Evolutionary conservation across 129 eudicot genomes (phyloP).

Genomic region (Lonicera japonica): DNA sequence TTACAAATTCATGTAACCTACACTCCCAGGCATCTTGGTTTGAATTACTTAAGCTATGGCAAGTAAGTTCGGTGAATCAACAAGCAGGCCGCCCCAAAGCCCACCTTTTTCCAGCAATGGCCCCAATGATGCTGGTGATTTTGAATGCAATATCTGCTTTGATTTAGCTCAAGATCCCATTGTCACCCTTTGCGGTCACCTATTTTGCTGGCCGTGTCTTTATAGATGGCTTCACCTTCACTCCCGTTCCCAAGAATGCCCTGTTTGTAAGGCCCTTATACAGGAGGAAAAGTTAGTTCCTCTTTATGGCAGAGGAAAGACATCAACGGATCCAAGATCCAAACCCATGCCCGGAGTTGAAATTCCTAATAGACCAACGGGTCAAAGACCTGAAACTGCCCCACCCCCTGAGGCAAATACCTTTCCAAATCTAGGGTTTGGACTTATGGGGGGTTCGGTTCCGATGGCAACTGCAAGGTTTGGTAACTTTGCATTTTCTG

Average conservation of each 20-base stretch:
- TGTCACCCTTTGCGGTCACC: constrained; percentile 77
- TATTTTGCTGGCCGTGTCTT: constrained; percentile 86
- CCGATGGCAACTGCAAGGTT: constrained; percentile 68
- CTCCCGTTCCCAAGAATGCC: constrained; percentile 81
- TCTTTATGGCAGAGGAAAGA: constrained; percentile 70
- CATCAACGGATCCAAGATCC: constrained; percentile 61
- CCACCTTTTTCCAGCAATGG: constrained; percentile 31
- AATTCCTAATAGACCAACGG: constrained; percentile 75
- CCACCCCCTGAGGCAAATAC: constrained; percentile 40
- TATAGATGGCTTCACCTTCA: constrained; percentile 77
- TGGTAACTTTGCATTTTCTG: constrained; percentile 52
- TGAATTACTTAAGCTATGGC: constrained; percentile 16
- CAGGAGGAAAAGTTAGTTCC: constrained; percentile 68
- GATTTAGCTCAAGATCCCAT: constrained; percentile 88
- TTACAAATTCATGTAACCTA: not conserved
- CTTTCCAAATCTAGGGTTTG: constrained; percentile 39
- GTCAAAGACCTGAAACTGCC: constrained; percentile 67
- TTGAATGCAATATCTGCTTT: constrained; percentile 82
- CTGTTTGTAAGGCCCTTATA: constrained; percentile 78
- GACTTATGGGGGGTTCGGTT: constrained; percentile 48
- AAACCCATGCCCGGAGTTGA: constrained; percentile 64
- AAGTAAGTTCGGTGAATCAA: constrained; percentile 30
- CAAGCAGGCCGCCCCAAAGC: constrained; percentile 28
- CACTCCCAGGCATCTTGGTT: not conserved
- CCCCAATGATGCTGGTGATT: constrained; percentile 55